Evolutionary conservation across 1,284 basidiomycete species (phyloP).

Genomic region (Cryptococcus amylolentus): DNA sequence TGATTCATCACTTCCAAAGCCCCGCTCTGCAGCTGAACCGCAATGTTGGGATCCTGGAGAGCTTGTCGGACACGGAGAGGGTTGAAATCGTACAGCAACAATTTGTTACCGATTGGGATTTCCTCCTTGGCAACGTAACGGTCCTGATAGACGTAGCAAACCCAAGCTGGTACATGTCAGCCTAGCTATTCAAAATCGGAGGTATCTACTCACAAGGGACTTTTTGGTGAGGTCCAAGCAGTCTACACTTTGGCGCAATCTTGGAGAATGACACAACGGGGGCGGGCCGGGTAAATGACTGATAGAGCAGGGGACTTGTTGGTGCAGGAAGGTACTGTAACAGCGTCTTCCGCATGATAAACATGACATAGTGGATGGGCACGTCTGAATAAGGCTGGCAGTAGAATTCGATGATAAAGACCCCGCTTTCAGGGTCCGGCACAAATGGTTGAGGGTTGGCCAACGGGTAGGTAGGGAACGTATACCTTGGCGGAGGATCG

Average conservation of each 20-base stretch:
- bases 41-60: not conserved
- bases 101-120: conserved; percentile 2
- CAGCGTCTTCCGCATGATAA: conserved; percentile 35
- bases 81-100: conserved; percentile 47
- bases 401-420: conserved; percentile 37
- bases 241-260: conserved; percentile 38
- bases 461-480: conserved; percentile 34
- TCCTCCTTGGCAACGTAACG: conserved; percentile 25
- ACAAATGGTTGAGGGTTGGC: conserved; percentile 30
- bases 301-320: conserved; percentile 28
- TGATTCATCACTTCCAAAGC: conserved; percentile 25
- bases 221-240: conserved; percentile 33
- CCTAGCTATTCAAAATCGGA: not conserved
- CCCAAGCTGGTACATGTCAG: conserved; percentile 33
- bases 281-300: conserved; percentile 28
- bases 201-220: conserved; percentile 11
- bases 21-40: not conserved
- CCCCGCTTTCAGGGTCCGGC: conserved; percentile 41
- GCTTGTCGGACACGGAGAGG: conserved; percentile 29
- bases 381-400: conserved; percentile 22
- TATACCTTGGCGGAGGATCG: conserved; percentile 46
- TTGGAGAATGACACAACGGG: conserved; percentile 33
- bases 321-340: conserved; percentile 38
- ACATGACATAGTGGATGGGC: conserved; percentile 32
- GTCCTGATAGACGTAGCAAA: conserved; percentile 48